Conservation (phyloP, 2,329 filamentous ascomycete genomes). For the Cladosporium sp. region DNA sequence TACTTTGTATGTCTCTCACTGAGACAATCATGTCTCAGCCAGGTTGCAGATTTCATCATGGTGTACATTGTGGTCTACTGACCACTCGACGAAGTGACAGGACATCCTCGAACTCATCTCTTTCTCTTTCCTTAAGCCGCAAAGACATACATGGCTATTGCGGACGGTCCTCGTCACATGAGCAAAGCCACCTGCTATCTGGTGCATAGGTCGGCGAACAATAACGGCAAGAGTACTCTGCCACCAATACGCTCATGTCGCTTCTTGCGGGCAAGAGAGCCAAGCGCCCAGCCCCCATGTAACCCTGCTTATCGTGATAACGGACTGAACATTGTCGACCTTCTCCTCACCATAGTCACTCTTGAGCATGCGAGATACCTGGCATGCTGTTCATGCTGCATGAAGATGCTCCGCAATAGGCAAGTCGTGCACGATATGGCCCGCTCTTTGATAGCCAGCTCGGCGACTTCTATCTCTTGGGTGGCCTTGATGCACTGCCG, state of each 20-base stretch:
- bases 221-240: neutral
- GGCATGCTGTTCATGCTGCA: conserved; percentile 1
- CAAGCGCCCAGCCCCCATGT: conserved; percentile 7
- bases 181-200: neutral
- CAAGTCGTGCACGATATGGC: neutral
- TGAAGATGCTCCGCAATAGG: neutral
- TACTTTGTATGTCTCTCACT: conserved; percentile 6
- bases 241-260: conserved; percentile 12
- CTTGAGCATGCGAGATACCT: conserved; percentile 1
- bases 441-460: neutral
- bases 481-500: conserved; percentile 2
- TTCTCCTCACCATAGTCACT: conserved; percentile 12
- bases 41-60: neutral
- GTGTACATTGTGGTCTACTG: neutral
- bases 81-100: neutral
- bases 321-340: neutral
- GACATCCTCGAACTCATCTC: neutral
- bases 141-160: neutral
- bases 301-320: conserved; percentile 19
- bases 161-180: neutral
- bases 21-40: conserved; percentile 17
- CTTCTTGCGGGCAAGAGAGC: conserved; percentile 12
- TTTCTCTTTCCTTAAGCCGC: neutral
- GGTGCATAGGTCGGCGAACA: conserved; percentile 2
- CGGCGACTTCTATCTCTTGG: conserved; percentile 3